Conservation (phyloP, 371 early-diverging fungal species). For the Mucor velutinosus region DNA sequence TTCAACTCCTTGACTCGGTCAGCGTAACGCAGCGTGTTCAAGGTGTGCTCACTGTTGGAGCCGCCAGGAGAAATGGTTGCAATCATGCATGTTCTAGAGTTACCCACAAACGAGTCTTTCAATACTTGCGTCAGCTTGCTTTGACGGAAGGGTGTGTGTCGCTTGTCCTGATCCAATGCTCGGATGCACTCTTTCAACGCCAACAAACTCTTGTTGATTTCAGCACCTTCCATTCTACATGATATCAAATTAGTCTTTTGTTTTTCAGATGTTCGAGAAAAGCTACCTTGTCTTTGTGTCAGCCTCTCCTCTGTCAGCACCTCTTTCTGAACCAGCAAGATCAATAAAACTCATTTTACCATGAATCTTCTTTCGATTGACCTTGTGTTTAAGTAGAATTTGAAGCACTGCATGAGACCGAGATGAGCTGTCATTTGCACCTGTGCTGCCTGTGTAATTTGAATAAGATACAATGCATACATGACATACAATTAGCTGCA, state of each 20-base stretch:
- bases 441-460: conserved; percentile 81
- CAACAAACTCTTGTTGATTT: conserved; percentile 97
- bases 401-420: conserved; percentile 98
- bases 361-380: conserved; percentile 54
- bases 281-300: conserved; percentile 82
- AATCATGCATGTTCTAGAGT: conserved; percentile 95
- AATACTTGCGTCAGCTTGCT: conserved; percentile 95
- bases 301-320: conserved; percentile 95
- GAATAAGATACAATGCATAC: neutral
- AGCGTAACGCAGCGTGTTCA: conserved; percentile 98
- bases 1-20: conserved; percentile 93
- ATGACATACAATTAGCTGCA: neutral
- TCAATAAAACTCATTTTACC: conserved; percentile 98
- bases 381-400: conserved; percentile 74
- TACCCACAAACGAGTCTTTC: conserved; percentile 96
- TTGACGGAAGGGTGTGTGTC: conserved; percentile 95
- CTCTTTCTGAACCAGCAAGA: conserved; percentile 98
- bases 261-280: neutral
- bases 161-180: conserved; percentile 89
- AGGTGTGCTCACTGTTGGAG: conserved; percentile 91
- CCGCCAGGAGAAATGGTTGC: conserved; percentile 93
- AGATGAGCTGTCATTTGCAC: conserved; percentile 95
- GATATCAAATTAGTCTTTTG: neutral
- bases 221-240: conserved; percentile 90
- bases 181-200: conserved; percentile 98